Base-by-base conservation (phyloP, 2,329 filamentous ascomycete species). In the Helminthosporium solani region DNA sequence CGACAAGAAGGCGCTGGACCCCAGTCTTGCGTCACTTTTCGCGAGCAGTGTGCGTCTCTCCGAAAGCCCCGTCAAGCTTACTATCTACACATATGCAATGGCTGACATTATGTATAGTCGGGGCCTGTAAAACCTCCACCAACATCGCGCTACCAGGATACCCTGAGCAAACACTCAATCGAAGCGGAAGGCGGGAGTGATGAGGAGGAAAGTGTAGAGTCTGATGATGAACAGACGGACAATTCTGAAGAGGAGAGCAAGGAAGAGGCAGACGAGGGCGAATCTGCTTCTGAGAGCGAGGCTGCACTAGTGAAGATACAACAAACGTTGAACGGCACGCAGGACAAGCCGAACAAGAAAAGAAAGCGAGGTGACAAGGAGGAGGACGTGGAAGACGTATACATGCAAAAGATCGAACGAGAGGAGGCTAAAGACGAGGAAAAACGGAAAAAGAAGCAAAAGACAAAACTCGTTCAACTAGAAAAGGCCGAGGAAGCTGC, bases 321-420 rank as follows among this genome's bases (percentile, higher is more conserved):
- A 19, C 18, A 31, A 16, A 18, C 38, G 12, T 12, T 31, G 28
- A 62, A 52, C 40, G 64, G 61, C 40, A 60, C 57, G 43, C 62
- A 57, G 50, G 63, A 60, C 28, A 64, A 54, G 44, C 49, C 44
- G 54, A 58, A 51, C 39, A 69, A 69, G 46, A 73, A 73, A 60
- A 64, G 70, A 44, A 73, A 73, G 50, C 77, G 85, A 47, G 84
- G 73, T 41, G 64, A 77, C 45, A 79, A 86, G 25, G 81, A 85
- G 9, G 80, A 88, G 19, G 83, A 88, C 45, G 70, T 90, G 2
- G 87, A 90, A 62, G 80, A 77, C 46, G 81, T 80, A 40, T 90
- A 91, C 59, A 74, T 92, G 72, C 74, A 79, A 44, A 84, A 83
- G 53, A 68, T 91, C 23, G 79, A 76, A 12, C 69, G 68, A 3